Conservation (phyloP, 2,329 filamentous ascomycete species). For the Gremmenia infestans region DNA sequence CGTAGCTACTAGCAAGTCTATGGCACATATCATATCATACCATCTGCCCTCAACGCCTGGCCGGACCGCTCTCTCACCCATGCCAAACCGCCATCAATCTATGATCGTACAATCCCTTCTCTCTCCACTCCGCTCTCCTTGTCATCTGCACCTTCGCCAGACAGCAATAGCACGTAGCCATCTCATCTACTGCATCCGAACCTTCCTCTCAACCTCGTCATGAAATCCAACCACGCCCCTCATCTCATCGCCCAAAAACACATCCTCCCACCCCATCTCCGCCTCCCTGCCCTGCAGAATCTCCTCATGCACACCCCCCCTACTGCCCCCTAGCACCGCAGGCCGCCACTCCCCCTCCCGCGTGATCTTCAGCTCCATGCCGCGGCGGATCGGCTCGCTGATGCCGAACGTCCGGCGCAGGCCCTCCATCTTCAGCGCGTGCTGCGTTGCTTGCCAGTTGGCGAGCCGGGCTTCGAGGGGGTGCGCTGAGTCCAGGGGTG, state of each 20-base stretch:
- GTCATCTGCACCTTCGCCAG: neutral
- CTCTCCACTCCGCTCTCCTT: neutral
- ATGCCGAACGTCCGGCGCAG: constrained; percentile 86
- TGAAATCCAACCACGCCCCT: constrained; percentile 70
- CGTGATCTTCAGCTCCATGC: constrained; percentile 93
- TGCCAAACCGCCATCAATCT: constrained; percentile 1
- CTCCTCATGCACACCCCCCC: constrained; percentile 72
- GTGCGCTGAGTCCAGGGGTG: constrained; percentile 58
- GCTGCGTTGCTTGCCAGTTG: constrained; percentile 86
- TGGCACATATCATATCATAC: too few relatives aligned
- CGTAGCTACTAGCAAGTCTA: too few relatives aligned
- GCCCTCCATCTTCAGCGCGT: constrained; percentile 79
- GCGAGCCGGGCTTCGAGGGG: constrained; percentile 87
- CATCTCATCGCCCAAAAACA: constrained; percentile 76
- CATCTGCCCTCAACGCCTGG: too few relatives aligned
- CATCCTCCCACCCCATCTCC: constrained; percentile 86
- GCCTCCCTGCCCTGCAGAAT: constrained; percentile 76
- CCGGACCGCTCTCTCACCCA: neutral
- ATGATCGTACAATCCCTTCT: neutral
- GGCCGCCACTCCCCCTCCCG: constrained; percentile 76
- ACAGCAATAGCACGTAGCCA: neutral
- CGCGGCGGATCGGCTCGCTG: constrained; percentile 83
- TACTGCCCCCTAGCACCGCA: constrained; percentile 52
- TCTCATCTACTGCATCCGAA: constrained; percentile 58
- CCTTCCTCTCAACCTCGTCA: constrained; percentile 88